phyloP scores from a whole-genome alignment of 2,329 filamentous ascomycete genomes.

The Akanthomyces lecanii region DNA sequence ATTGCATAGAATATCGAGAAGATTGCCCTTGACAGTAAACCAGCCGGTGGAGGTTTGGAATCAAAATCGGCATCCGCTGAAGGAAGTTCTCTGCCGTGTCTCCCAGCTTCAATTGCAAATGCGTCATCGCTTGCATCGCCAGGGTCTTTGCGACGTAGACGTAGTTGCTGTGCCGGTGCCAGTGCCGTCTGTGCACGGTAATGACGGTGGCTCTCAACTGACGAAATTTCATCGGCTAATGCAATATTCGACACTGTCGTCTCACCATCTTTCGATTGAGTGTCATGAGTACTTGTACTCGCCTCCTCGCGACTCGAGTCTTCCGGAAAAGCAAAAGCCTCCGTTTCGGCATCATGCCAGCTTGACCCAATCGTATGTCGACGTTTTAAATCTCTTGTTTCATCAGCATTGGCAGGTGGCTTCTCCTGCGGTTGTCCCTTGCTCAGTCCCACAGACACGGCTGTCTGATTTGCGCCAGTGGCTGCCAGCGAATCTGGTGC shows the following conservation, averaged over 20 bases:
- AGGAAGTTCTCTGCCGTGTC: neutral
- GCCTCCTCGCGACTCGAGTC: neutral
- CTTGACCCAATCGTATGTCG: slow-evolving; percentile 4
- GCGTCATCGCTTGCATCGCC: neutral
- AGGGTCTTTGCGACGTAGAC: neutral
- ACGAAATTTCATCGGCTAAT: neutral
- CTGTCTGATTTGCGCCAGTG: neutral
- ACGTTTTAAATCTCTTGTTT: neutral
- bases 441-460: neutral
- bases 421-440: neutral
- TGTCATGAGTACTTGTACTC: too few relatives aligned
- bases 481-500: neutral
- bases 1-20: neutral
- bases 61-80: neutral
- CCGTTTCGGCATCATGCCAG: neutral
- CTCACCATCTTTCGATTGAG: too few relatives aligned
- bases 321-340: neutral
- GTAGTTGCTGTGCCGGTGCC: neutral
- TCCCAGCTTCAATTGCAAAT: neutral
- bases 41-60: too few relatives aligned
- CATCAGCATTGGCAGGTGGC: neutral
- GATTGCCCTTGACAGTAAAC: neutral
- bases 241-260: neutral
- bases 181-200: neutral
- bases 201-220: neutral